Conservation (phyloP, 2,329 filamentous ascomycete species). For the Colletotrichum salicis region DNA sequence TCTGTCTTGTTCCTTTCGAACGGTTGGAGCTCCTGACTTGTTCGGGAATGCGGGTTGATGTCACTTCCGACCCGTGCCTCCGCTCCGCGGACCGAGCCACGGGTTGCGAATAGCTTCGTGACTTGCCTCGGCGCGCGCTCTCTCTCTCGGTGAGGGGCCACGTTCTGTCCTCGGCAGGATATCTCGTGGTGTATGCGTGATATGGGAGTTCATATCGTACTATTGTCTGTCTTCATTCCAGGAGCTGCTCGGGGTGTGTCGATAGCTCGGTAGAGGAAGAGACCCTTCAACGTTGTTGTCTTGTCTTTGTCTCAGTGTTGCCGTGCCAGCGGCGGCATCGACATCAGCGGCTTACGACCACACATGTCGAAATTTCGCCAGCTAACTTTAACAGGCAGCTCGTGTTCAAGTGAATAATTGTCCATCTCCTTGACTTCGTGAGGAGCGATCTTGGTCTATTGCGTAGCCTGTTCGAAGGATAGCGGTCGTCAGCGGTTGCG, state of each 20-base stretch:
- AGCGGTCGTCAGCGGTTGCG: background rate
- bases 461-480: background rate
- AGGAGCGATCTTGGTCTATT: background rate
- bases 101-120: constrained; percentile 27
- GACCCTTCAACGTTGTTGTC: background rate
- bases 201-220: background rate
- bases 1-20: background rate
- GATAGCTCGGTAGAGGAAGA: background rate
- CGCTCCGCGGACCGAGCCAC: constrained; percentile 19
- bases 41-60: constrained; percentile 24
- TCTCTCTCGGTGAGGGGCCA: background rate
- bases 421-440: background rate
- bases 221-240: background rate
- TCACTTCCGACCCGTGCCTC: constrained; percentile 26
- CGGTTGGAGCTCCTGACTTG: constrained; percentile 17
- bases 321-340: constrained; percentile 3
- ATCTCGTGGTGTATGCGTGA: background rate
- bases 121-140: constrained; percentile 15
- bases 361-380: background rate
- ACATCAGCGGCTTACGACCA: background rate
- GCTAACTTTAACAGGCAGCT: background rate
- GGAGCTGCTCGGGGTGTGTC: background rate
- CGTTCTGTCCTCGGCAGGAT: background rate
- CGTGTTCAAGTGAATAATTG: background rate
- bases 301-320: background rate